phyloP scores from a whole-genome alignment of 2,329 filamentous ascomycete genomes.

The Ascochyta pisi region DNA sequence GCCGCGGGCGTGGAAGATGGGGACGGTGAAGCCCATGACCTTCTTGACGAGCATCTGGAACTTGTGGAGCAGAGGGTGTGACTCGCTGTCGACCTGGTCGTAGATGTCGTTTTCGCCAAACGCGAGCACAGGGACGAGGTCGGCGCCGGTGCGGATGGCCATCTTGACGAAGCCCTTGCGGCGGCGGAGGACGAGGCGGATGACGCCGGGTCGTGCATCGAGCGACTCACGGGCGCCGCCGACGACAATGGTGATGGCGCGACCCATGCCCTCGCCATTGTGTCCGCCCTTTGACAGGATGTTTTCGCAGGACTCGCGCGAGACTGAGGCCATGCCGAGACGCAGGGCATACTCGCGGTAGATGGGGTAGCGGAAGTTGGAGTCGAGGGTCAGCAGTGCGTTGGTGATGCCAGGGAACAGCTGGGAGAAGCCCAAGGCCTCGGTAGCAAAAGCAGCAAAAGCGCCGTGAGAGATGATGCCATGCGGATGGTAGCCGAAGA shows the following conservation, averaged over 20 bases:
- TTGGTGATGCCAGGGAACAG: constrained; percentile 97
- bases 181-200: constrained; percentile 79
- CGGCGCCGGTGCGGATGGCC: constrained; percentile 88
- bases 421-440: constrained; percentile 83
- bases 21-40: constrained; percentile 88
- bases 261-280: constrained; percentile 83
- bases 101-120: constrained; percentile 98
- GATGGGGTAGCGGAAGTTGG: constrained; percentile 91
- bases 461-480: constrained; percentile 98
- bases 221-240: constrained; percentile 92
- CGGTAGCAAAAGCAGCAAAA: constrained; percentile 88
- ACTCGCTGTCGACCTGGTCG: constrained; percentile 80
- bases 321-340: constrained; percentile 87
- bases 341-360: constrained; percentile 94
- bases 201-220: constrained; percentile 78
- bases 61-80: constrained; percentile 80
- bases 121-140: constrained; percentile 87
- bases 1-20: constrained; percentile 86
- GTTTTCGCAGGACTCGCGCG: constrained; percentile 90
- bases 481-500: constrained; percentile 96
- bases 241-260: constrained; percentile 95
- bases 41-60: constrained; percentile 85
- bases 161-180: constrained; percentile 95
- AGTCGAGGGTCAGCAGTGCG: constrained; percentile 89
- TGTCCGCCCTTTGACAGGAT: constrained; percentile 78